These are phyloP conservation scores for Tuctoria greenei DNA, from an alignment of 176 grass and related monocot genomes.

Conservation along the genomic window DNA sequence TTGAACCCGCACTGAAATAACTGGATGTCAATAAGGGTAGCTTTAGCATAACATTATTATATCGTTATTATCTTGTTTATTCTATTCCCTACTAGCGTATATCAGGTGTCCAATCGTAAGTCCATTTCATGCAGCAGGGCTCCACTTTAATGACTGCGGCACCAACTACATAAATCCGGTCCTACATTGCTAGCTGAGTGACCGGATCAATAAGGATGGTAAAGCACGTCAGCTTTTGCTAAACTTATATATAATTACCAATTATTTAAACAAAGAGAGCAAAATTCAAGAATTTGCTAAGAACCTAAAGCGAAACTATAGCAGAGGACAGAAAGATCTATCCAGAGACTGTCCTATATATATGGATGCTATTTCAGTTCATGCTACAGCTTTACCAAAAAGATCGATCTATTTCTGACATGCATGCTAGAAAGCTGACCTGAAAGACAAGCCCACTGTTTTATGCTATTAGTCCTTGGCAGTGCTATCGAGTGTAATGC, in stretches of 20 bases:
- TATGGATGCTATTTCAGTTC: not conserved
- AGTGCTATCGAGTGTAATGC: constrained; percentile 19
- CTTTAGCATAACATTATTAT: not conserved
- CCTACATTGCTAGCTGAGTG: not conserved
- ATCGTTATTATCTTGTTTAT: constrained; percentile 5
- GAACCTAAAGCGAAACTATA: not conserved
- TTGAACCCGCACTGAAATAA: not conserved
- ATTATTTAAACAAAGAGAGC: not conserved
- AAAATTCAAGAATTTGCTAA: not conserved
- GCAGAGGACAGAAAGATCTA: not conserved
- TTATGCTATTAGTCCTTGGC: not conserved
- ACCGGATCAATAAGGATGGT: not conserved
- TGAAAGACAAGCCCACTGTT: not conserved
- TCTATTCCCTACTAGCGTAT: constrained; percentile 2
- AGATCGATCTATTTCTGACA: not conserved
- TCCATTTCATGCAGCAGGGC: not conserved
- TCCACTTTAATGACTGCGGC: constrained; percentile 15
- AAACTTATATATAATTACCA: not conserved
- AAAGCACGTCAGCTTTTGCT: not conserved
- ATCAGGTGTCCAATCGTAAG: not conserved
- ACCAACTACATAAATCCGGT: constrained; percentile 11
- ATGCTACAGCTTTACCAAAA: too few species aligned
- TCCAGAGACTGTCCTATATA: not conserved
- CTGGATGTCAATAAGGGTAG: not conserved
- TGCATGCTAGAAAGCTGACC: not conserved